Conservation (phyloP, 306 rosid species). For the Prunus mongolica region DNA sequence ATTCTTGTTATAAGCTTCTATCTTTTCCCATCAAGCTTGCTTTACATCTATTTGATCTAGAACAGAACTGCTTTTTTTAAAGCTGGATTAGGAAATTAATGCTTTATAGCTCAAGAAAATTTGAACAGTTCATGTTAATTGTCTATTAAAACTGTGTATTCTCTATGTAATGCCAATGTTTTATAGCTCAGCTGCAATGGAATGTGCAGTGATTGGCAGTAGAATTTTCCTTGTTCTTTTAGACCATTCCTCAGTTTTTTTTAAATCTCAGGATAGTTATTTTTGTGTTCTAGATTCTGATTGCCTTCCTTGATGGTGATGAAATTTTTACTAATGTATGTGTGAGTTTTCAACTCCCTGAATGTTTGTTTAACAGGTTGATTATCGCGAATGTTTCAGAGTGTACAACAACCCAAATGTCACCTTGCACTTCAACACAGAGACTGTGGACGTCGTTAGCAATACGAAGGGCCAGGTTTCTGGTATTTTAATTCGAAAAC, state of each 20-base stretch:
- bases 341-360: slow-evolving; percentile 89
- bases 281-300: neutral
- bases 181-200: neutral
- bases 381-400: slow-evolving; percentile 99
- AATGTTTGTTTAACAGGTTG: slow-evolving; percentile 99
- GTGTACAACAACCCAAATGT: slow-evolving; percentile 88
- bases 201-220: neutral
- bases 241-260: neutral
- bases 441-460: slow-evolving; percentile 86
- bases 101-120: neutral
- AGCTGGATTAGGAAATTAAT: neutral
- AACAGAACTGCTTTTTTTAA: neutral
- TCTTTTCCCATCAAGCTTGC: neutral
- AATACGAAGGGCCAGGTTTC: slow-evolving; percentile 88
- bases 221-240: neutral
- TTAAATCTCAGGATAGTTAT: neutral
- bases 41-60: neutral
- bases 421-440: slow-evolving; percentile 87
- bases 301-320: slow-evolving; percentile 32
- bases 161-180: slow-evolving; percentile 1
- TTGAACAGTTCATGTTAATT: slow-evolving; percentile 2
- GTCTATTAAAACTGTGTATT: neutral
- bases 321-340: slow-evolving; percentile 54
- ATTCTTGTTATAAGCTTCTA: neutral
- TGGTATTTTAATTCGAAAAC: slow-evolving; percentile 66